Percentiles rank a stretch among this genome's conserved stretches.
phyloP scores from a whole-genome alignment of 257 asterid species.

The Solanum dulcamara region DNA sequence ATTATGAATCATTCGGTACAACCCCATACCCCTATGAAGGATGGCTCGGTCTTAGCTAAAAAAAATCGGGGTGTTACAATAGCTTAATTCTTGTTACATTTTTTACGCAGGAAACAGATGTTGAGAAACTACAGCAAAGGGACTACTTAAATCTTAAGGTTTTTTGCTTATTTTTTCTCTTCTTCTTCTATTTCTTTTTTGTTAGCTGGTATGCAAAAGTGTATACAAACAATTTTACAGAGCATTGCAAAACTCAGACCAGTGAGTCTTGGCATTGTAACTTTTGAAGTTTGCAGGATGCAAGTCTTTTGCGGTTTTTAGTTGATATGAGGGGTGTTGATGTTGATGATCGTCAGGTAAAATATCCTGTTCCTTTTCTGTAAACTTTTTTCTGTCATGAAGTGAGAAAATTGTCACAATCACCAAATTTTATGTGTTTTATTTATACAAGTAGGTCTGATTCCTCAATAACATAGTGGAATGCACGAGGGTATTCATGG shows the following conservation, averaged over 20 bases:
- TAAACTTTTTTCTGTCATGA: not conserved
- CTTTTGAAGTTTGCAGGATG: conserved; percentile 83
- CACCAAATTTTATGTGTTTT: not conserved
- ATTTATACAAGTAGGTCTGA: not conserved
- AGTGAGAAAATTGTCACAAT: not conserved
- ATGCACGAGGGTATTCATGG: not conserved
- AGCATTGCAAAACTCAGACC: conserved; percentile 1
- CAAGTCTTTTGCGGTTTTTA: conserved; percentile 90
- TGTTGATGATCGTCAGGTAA: conserved; percentile 96
- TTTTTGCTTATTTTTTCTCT: not conserved
- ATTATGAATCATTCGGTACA: too few species aligned
- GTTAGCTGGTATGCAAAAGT: not conserved
- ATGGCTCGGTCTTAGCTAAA: too few species aligned
- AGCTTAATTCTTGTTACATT: not conserved
- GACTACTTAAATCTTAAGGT: conserved; percentile 87
- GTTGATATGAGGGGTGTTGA: conserved; percentile 99
- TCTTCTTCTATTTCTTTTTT: not conserved
- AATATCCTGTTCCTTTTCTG: conserved; percentile 3
- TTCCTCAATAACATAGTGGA: not conserved
- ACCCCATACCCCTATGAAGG: too few species aligned
- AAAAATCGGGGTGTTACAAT: too few species aligned
- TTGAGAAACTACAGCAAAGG: conserved; percentile 92
- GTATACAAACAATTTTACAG: not conserved
- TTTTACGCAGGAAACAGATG: conserved; percentile 75
- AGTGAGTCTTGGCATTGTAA: conserved; percentile 27